These are phyloP conservation scores for Colletotrichum godetiae DNA, from an alignment of 2,329 filamentous ascomycete genomes.

Conservation along the genomic window DNA sequence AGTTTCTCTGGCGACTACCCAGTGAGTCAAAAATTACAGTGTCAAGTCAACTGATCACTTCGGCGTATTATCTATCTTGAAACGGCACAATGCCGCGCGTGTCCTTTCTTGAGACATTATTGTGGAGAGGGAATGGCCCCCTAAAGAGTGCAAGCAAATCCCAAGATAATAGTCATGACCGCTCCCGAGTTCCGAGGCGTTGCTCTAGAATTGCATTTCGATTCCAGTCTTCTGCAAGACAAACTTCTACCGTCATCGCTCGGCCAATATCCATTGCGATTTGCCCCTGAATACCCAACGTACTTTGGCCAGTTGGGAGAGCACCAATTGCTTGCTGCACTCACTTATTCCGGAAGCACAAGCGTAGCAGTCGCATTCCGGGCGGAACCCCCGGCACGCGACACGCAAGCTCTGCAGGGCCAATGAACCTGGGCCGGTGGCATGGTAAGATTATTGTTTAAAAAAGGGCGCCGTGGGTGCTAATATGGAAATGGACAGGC, in stretches of 20 bases:
- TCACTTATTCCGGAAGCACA: background rate
- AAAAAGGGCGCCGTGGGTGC: background rate
- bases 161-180: background rate
- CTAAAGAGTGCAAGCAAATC: background rate
- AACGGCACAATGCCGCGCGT: background rate
- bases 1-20: background rate
- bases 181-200: background rate
- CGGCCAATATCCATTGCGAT: background rate
- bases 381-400: background rate
- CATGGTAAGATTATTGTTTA: background rate
- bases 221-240: background rate
- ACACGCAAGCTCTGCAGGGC: constrained; percentile 17
- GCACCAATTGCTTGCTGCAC: too few species aligned
- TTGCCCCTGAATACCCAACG: background rate
- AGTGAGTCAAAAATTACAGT: background rate
- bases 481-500: background rate
- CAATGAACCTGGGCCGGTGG: background rate
- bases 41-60: background rate
- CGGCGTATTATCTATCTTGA: background rate
- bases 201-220: background rate
- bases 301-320: background rate
- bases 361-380: constrained; percentile 4
- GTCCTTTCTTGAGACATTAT: background rate
- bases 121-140: background rate
- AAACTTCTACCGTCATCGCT: background rate